Conservation (phyloP, 2,329 filamentous ascomycete species). For the Fusarium sp. region DNA sequence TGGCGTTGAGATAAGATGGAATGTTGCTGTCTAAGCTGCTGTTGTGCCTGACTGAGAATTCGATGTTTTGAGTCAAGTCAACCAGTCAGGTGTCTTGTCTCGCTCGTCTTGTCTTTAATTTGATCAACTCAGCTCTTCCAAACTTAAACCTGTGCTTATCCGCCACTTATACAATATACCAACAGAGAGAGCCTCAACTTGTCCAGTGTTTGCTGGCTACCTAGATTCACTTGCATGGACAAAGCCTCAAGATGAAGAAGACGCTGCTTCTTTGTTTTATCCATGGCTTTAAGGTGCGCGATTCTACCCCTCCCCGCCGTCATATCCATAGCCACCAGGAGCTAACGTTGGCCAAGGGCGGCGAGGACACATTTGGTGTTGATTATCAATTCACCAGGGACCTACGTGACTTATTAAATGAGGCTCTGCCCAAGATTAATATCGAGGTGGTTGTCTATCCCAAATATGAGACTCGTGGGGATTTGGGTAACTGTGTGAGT, state of each 20-base stretch:
- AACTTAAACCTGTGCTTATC: constrained; percentile 18
- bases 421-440: constrained; percentile 73
- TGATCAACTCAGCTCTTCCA: background rate
- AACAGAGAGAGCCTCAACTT: constrained; percentile 2
- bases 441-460: constrained; percentile 78
- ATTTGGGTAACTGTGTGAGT: constrained; percentile 74
- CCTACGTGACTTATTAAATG: constrained; percentile 69
- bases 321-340: constrained; percentile 9
- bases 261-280: constrained; percentile 85
- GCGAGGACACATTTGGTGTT: constrained; percentile 78
- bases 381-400: constrained; percentile 74
- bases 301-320: background rate
- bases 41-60: too few species aligned
- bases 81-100: too few species aligned
- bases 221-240: constrained; percentile 12
- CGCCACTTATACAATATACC: constrained; percentile 13
- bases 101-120: too few species aligned
- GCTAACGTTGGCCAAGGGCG: constrained; percentile 61
- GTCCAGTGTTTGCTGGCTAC: background rate
- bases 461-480: constrained; percentile 82
- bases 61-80: too few species aligned
- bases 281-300: constrained; percentile 81
- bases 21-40: too few species aligned
- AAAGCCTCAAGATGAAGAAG: constrained; percentile 63
- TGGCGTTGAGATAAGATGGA: too few species aligned